Evolutionary conservation across 2,329 filamentous ascomycete genomes (phyloP), one percentile per base, ranked within the genome.

Genomic region (Drechslera avenae): DNA sequence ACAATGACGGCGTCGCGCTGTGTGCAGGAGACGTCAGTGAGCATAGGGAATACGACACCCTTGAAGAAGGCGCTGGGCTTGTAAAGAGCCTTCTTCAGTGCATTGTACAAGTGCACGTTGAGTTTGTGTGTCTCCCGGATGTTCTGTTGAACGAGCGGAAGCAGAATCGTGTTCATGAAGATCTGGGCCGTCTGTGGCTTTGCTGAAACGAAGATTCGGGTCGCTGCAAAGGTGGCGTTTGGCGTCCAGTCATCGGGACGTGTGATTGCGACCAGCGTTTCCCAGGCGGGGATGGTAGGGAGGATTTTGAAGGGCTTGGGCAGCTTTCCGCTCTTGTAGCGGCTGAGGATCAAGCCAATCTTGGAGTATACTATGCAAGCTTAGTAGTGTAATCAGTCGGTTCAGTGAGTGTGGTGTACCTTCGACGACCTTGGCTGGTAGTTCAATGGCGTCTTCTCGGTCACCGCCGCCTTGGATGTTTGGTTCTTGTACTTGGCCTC

Each of bases 221-320:
- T 97, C 17, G 90, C 92, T 66, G 92, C 91, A 73, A 91, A 96
- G 63, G 88, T 85, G 39, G 91, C 87, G 67, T 96, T 91, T 16
- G 90, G 79, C 1, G 90, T 90, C 86, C 86, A 88, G 54, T 76
- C 76, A 54, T 94, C 88, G 4, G 93, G 92, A 23, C 86, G 83
- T n/a, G 91, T 96, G 47, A 96, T 84, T 57, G 86, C 81, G 62
- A 96, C 84, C 31, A 96, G 89, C 16, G 91, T 89, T 69, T 94
- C 90, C 91, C 92, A 97, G 66, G 94, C 86, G 6, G 91, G 91
- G 12, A 97, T 85, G 0, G 91, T 92, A 2, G 94, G 94, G 7
- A 99, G 83, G 59, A 97, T 91, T 76, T 97, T 97, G 82, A 99
- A 96, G 0, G 93, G 93, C 75, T 99, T 99, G 16, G 94, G 94